Evolutionary conservation across 306 rosid genomes (phyloP).

Genomic region (Prunus campanulata): DNA sequence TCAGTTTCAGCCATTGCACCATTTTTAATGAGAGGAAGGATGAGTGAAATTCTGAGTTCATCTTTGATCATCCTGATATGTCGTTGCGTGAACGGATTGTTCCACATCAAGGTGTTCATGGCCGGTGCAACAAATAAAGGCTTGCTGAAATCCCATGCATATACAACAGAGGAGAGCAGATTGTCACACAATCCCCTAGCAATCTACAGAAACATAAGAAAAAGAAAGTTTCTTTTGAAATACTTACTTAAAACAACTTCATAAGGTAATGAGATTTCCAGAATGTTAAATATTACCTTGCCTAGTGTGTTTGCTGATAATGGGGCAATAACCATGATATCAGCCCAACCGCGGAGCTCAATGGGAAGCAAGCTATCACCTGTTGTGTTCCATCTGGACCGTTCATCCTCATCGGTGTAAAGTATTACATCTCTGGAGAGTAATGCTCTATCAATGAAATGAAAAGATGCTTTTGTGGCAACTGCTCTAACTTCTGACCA

Average conservation of each 20-base stretch:
- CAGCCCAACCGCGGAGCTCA: slow-evolving; percentile 82
- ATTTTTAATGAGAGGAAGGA: slow-evolving; percentile 66
- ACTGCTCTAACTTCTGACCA: slow-evolving; percentile 80
- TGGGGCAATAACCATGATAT: slow-evolving; percentile 81
- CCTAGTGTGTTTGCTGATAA: slow-evolving; percentile 80
- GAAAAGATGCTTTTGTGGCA: slow-evolving; percentile 50
- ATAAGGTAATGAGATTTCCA: background rate
- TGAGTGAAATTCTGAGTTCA: slow-evolving; percentile 66
- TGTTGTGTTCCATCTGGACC: slow-evolving; percentile 56
- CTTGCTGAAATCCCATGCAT: slow-evolving; percentile 84
- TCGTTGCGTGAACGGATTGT: slow-evolving; percentile 60
- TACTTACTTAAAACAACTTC: background rate
- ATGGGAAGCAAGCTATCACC: slow-evolving; percentile 70
- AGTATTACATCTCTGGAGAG: slow-evolving; percentile 39
- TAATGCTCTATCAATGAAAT: slow-evolving; percentile 50
- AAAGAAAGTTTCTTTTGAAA: background rate
- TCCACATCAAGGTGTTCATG: slow-evolving; percentile 75
- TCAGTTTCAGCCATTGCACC: slow-evolving; percentile 98
- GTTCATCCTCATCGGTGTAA: slow-evolving; percentile 59
- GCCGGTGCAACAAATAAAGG: slow-evolving; percentile 80
- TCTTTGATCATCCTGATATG: slow-evolving; percentile 48
- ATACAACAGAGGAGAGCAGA: slow-evolving; percentile 60
- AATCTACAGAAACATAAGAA: slow-evolving; percentile 39
- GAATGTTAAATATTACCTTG: slow-evolving; percentile 52
- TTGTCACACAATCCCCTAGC: slow-evolving; percentile 80